Evolutionary conservation across 164 flowering plant genomes (phyloP), one percentile per base, ranked within the genome.

Genomic region (Nymphaea colorata): DNA sequence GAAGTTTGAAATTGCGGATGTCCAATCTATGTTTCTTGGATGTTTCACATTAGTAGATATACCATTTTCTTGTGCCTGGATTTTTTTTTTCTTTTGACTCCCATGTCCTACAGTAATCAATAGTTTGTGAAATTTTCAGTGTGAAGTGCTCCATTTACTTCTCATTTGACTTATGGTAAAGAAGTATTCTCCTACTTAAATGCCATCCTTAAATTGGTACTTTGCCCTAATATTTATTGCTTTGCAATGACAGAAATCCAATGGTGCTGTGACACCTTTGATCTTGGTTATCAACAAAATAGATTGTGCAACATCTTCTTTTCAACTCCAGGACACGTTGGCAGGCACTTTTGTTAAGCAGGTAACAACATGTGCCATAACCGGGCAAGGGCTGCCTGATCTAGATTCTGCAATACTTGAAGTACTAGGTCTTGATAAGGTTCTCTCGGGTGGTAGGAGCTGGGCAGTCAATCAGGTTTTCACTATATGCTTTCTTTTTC

Each of bases 401-500:
- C 68, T 94, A 65, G 98, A 91, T 67, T 75, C 76, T 10, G 85
- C 96, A 64, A 82, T 94, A 53, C 64, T 76, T 41, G 86, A 89
- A 74, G 82, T 87, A 47, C 77, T 84, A 44, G 95, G 97, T 61
- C 88, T 91, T 72, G 76, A 88, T 67, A 81, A 18, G 42, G 79
- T 86, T 68, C 78, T 87, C 59, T 74, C 80, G 16, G 95, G 89
- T n/a, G 97, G 96, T 8, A 83, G 86, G 8, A 79, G 77, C 71
- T 94, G 97, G 96, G 74, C 97, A 61, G 85, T 91, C 5, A 94
- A 94, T 75, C 97, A 93, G 97, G 98, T 93, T n/a, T 67, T 43
- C 18, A 44, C 55, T 36, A 36, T 42, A 62, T 3, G 59, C n/a
- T 60, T 44, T 16, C 55, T 11, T 3, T 36, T 47, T 16, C 57